These are phyloP conservation scores for Boletellus sp. DNA, from an alignment of 1,284 basidiomycete genomes.

Conservation along the genomic window DNA sequence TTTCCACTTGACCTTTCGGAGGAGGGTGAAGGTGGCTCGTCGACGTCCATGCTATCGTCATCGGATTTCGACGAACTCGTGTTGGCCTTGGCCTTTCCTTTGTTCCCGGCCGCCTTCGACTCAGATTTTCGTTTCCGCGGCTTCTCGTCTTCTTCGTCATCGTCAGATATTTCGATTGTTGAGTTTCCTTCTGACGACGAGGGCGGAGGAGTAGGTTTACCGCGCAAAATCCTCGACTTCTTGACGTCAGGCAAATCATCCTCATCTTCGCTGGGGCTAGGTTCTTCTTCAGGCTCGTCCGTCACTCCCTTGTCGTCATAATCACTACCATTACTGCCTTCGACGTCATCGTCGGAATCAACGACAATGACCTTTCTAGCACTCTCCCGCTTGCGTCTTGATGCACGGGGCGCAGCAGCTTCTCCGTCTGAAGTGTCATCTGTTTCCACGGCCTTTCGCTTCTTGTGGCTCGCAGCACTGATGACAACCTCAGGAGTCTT, in stretches of 20 bases:
- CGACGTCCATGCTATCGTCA: slow-evolving; percentile 54
- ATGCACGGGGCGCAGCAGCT: slow-evolving; percentile 32
- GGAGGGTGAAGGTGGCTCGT: slow-evolving; percentile 38
- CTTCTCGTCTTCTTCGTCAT: slow-evolving; percentile 33
- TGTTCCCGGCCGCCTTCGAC: slow-evolving; percentile 30
- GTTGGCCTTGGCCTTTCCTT: slow-evolving; percentile 23
- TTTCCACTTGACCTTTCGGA: slow-evolving; percentile 42
- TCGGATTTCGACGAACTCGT: slow-evolving; percentile 29
- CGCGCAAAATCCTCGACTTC: slow-evolving; percentile 15
- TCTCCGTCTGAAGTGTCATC: slow-evolving; percentile 37
- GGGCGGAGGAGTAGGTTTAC: slow-evolving; percentile 32
- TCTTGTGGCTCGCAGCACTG: slow-evolving; percentile 12
- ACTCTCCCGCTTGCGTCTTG: slow-evolving; percentile 34
- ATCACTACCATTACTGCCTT: slow-evolving; percentile 20
- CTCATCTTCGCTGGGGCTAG: slow-evolving; percentile 21
- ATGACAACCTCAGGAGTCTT: slow-evolving; percentile 55
- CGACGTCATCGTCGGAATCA: slow-evolving; percentile 43
- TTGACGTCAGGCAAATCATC: slow-evolving; percentile 22
- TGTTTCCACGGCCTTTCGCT: slow-evolving; percentile 14
- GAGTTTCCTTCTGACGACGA: slow-evolving; percentile 28
- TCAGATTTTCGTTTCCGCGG: slow-evolving; percentile 27
- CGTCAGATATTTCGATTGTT: slow-evolving; percentile 26
- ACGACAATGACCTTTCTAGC: slow-evolving; percentile 39
- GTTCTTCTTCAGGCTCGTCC: slow-evolving; percentile 15
- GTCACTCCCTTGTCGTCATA: slow-evolving; percentile 17